Evolutionary conservation across 257 asterid species (phyloP), one percentile per base, ranked within the genome.

Genomic region (Salvia miltiorrhiza): DNA sequence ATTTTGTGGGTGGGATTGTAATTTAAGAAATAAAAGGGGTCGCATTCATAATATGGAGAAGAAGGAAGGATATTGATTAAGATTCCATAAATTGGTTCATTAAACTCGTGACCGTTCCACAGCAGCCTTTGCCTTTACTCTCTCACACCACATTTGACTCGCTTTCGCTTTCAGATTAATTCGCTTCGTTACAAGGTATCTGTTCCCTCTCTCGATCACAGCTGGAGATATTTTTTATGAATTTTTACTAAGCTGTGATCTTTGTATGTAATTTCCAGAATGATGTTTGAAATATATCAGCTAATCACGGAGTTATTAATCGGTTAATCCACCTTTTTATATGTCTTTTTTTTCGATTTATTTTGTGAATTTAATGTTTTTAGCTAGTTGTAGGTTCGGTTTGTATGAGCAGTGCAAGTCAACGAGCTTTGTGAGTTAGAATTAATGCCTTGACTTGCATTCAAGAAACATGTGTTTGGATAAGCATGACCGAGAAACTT

Each of bases 161-260:
- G 50, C 61, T 24, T 26, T 55, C 57, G 12, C 56, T 28, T 40
- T 67, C 74, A 52, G 74, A 67, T 59, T 50, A 16, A 59, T 50
- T 50, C 49, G 47, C 33, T n/a, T 59, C 33, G 5, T 2, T 20
- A 3, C 61, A 61, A 67, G 74, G 79, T 67, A 74, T 59, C 40
- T 17, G 7, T 24, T 32, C 67, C 45, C 16, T 45, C 74, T 39
- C 57, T 16, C n/a, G 16, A 0, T 28, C 40, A 50, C 74, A 74
- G 60, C 73, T 56, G 66, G 40, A 33, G 16, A 35, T 57, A 20
- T 47, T 37, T 65, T 49, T 3, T 50, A 4, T 9, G 6, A 49
- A 49, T 19, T 4, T 5, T 20, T 41, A 20, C 6, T 4, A 20
- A 13, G 21, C 47, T 49, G 5, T 59, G 40, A 12, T 26, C 3